Evolutionary conservation across 805 yeast genomes (phyloP), one percentile per base, ranked within the genome.

Genomic region (Schwanniomyces polymorphus): DNA sequence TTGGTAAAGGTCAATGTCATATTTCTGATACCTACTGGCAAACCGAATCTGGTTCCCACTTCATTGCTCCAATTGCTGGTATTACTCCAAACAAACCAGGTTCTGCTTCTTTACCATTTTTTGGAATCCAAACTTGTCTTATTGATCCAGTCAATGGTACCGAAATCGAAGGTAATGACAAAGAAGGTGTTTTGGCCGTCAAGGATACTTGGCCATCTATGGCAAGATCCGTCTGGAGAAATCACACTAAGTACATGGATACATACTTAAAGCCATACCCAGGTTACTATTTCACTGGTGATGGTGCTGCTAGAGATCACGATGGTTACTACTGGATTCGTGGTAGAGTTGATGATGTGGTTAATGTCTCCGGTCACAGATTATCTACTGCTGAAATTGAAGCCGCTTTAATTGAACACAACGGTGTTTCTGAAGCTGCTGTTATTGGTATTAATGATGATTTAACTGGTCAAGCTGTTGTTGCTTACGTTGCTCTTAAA

Each of bases 301-400:
- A 88, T 69, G 95, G 95, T 69, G 94, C 92, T 25, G 92, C 91
- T 16, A 79, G 91, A 63, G 95, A 88, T 64, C 75, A 79, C 55
- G 92, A 87, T 63, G 95, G 95, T 5, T 88, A 80, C 73, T 85
- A 82, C 71, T 88, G 94, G 91, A 86, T 88, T 54, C 68, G 86
- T 60, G 95, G 95, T 47, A 79, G 95, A 72, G 94, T 88, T 51
- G 95, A 88, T 66, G 95, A 88, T 65, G 95, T 88, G 50, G 95
- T 88, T 44, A 88, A 88, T 63, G 94, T 88, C 37, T 83, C 90
- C 29, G 95, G 95, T 47, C 95, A 88, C 72, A 77, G 95, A 65
- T 75, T 88, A 58, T 86, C 94, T n/a, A 88, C 95, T 41, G 90
- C 95, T 31, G 95, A 88, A 68, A 87, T 88, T 56, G 95, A 88